phyloP scores from a whole-genome alignment of 1,284 basidiomycete species.

The Earliella scabrosa region DNA sequence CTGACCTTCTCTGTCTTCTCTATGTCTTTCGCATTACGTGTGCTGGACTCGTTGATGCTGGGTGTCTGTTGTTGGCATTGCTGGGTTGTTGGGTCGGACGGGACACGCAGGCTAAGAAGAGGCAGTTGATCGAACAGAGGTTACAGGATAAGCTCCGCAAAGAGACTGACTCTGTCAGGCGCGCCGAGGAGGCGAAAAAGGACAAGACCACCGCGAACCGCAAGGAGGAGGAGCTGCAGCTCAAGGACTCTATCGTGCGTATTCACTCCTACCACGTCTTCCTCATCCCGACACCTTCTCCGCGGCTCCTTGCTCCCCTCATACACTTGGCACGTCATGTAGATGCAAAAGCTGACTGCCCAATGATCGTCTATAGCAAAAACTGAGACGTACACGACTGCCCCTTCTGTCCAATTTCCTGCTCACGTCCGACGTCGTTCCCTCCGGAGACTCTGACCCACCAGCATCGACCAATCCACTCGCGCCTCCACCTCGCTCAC shows the following conservation, averaged over 20 bases:
- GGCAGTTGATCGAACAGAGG: conserved; percentile 78
- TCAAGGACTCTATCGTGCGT: conserved; percentile 79
- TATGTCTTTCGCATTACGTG: neutral
- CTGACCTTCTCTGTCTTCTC: neutral
- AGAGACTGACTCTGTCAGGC: conserved; percentile 81
- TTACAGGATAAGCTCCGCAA: conserved; percentile 79
- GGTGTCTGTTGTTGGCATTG: conserved; percentile 6
- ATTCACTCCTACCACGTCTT: neutral
- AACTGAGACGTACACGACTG: conserved; percentile 67
- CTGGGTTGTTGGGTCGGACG: neutral
- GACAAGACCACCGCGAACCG: conserved; percentile 74
- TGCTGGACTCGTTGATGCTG: neutral
- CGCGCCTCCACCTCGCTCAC: conserved; percentile 57
- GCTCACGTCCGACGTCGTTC: conserved; percentile 71
- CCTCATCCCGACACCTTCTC: neutral
- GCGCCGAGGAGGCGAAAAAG: conserved; percentile 81
- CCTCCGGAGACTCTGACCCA: conserved; percentile 36
- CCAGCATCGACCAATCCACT: conserved; percentile 44
- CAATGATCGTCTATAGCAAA: conserved; percentile 58
- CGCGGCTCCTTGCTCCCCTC: neutral
- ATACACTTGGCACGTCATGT: too few species aligned
- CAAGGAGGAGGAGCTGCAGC: conserved; percentile 78
- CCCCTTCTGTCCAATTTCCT: conserved; percentile 78
- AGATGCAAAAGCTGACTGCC: too few species aligned
- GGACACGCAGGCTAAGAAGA: conserved; percentile 68